Evolutionary conservation across 495 filamentous ascomycete species (phyloP).

Genomic region (Chaetomium tenue): DNA sequence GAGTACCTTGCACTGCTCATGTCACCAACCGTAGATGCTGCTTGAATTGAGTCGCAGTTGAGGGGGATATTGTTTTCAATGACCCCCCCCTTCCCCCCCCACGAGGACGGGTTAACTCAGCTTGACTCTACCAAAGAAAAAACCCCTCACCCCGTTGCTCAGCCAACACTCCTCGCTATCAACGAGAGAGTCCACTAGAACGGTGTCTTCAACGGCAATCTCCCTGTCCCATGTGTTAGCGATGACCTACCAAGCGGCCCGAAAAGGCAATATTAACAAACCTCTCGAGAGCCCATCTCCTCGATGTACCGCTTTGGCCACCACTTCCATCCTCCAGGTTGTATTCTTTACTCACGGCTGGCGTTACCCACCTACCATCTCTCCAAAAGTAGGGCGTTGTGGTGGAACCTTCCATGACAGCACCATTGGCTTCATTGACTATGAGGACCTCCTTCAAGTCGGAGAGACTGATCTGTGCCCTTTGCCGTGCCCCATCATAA

Average conservation of each 20-base stretch:
- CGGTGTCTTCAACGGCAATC: constrained; percentile 60
- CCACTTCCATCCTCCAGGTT: constrained; percentile 51
- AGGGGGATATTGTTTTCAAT: not conserved
- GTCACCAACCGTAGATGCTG: no score
- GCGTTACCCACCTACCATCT: constrained; percentile 65
- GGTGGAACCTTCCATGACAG: constrained; percentile 84
- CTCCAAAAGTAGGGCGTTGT: constrained; percentile 79
- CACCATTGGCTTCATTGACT: constrained; percentile 56
- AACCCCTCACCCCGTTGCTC: constrained; percentile 82
- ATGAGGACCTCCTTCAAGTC: constrained; percentile 70
- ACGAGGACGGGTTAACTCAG: constrained; percentile 17
- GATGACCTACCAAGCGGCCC: not conserved
- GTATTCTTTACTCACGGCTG: constrained; percentile 43
- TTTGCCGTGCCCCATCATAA: constrained; percentile 62
- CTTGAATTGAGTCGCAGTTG: no score
- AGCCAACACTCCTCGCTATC: constrained; percentile 79
- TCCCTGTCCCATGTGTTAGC: constrained; percentile 32
- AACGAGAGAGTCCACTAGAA: constrained; percentile 55
- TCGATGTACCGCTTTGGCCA: constrained; percentile 77
- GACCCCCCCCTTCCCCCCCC: no score
- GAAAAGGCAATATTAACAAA: constrained; percentile 24
- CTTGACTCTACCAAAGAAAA: constrained; percentile 48
- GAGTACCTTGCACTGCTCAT: no score
- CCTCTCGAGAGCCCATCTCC: constrained; percentile 72
- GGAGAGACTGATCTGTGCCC: constrained; percentile 54